phyloP scores from a whole-genome alignment of 352 stramenopile genomes.

The Pythium rhizo-oryzae region DNA sequence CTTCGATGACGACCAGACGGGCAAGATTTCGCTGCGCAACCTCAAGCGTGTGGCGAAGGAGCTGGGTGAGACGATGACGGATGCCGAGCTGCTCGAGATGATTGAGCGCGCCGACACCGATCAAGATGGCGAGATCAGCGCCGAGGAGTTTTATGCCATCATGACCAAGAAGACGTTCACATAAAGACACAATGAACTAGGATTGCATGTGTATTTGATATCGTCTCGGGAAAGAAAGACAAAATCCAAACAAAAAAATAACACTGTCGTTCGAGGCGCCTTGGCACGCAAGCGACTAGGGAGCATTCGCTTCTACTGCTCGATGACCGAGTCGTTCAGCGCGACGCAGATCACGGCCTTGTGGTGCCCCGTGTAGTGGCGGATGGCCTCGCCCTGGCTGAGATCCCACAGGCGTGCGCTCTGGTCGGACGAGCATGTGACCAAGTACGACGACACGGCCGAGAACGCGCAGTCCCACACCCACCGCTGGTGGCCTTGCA shows the following conservation, averaged over 20 bases:
- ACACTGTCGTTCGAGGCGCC: not conserved
- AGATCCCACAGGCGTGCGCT: constrained; percentile 98
- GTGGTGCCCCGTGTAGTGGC: constrained; percentile 90
- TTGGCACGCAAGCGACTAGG: not conserved
- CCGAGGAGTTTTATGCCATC: constrained; percentile 98
- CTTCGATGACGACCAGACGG: constrained; percentile 98
- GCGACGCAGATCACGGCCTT: constrained; percentile 90
- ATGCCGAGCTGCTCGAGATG: constrained; percentile 99
- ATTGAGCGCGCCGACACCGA: constrained; percentile 97
- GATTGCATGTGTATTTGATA: constrained; percentile 28
- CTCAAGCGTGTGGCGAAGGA: constrained; percentile 98
- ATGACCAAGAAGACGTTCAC: constrained; percentile 97
- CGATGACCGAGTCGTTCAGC: constrained; percentile 80
- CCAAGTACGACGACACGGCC: constrained; percentile 97
- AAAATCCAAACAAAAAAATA: not conserved
- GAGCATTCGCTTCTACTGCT: constrained; percentile 1
- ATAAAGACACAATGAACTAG: constrained; percentile 31
- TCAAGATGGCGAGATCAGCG: constrained; percentile 96
- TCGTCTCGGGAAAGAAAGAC: not conserved
- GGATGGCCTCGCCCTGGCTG: constrained; percentile 82
- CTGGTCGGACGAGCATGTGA: constrained; percentile 96
- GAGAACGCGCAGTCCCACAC: constrained; percentile 99
- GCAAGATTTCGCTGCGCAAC: constrained; percentile 97
- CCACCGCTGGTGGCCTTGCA: constrained; percentile 94
- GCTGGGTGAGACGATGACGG: constrained; percentile 98